Evolutionary conservation across 352 stramenopile genomes (phyloP).

Genomic region (Globisporangium cederbergense): DNA sequence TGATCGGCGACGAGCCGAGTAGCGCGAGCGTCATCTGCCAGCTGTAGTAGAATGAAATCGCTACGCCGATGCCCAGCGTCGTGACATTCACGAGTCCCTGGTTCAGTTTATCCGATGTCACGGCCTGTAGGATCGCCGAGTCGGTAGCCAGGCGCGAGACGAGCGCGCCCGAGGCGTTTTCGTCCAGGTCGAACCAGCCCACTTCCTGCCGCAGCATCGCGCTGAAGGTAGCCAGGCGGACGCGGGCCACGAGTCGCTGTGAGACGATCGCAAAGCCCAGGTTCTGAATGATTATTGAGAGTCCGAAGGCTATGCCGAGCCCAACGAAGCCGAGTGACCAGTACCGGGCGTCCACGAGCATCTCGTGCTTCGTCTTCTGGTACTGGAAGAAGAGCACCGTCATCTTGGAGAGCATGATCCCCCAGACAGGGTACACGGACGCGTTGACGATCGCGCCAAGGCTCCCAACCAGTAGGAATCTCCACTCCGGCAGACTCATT

Average conservation of each 20-base stretch:
- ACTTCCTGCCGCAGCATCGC: slow-evolving; percentile 71
- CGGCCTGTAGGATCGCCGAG: slow-evolving; percentile 63
- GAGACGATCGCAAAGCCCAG: too few species aligned
- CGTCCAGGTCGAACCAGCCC: slow-evolving; percentile 62
- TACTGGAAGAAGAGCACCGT: slow-evolving; percentile 43
- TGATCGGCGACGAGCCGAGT: slow-evolving; percentile 5
- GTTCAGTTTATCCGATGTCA: slow-evolving; percentile 66
- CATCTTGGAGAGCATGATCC: slow-evolving; percentile 45
- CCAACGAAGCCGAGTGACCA: slow-evolving; percentile 28
- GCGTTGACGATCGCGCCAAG: slow-evolving; percentile 36
- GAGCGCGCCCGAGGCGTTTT: slow-evolving; percentile 59
- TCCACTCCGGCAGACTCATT: slow-evolving; percentile 38
- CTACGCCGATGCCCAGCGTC: slow-evolving; percentile 17
- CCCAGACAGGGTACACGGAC: slow-evolving; percentile 42
- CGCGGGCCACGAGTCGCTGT: slow-evolving; percentile 29
- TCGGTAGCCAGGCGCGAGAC: slow-evolving; percentile 62
- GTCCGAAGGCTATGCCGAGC: too few species aligned
- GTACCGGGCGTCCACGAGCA: slow-evolving; percentile 33
- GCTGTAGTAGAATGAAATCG: not conserved
- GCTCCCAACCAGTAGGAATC: slow-evolving; percentile 32
- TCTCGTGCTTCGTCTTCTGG: slow-evolving; percentile 29
- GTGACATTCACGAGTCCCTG: slow-evolving; percentile 44
- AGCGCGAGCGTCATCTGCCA: not conserved
- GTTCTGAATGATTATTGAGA: slow-evolving; percentile 23
- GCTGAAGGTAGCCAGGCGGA: slow-evolving; percentile 40